Evolutionary conservation across 139 green algal genomes (phyloP).

Genomic region (Medakamo hakoo): DNA sequence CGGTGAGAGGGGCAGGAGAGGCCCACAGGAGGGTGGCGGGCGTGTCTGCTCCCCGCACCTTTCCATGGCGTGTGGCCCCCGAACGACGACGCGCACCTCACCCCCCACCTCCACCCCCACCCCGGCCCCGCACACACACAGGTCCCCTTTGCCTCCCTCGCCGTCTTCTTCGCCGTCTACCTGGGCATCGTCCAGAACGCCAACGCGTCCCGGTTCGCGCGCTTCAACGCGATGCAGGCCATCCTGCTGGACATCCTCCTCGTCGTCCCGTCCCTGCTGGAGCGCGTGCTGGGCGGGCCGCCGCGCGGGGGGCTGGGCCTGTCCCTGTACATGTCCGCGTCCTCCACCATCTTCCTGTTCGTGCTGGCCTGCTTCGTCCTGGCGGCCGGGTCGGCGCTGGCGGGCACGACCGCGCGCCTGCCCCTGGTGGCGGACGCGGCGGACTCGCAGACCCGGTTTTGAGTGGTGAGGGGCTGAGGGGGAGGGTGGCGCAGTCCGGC

Average conservation of each 20-base stretch:
- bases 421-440: slow-evolving; percentile 64
- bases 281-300: slow-evolving; percentile 19
- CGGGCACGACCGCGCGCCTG: slow-evolving; percentile 44
- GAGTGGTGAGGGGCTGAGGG: no score
- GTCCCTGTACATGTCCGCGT: slow-evolving; percentile 41
- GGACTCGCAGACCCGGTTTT: slow-evolving; percentile 49
- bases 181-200: slow-evolving; percentile 14
- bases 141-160: slow-evolving; percentile 6
- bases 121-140: no score
- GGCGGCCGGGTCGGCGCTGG: slow-evolving; percentile 46
- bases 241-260: slow-evolving; percentile 71
- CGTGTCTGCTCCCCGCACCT: no score
- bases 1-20: no score
- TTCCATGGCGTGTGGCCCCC: no score
- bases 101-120: no score
- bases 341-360: slow-evolving; percentile 76
- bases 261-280: slow-evolving; percentile 44
- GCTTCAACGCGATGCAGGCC: slow-evolving; percentile 69
- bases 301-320: slow-evolving; percentile 32
- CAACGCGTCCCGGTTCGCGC: slow-evolving; percentile 42
- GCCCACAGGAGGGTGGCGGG: no score
- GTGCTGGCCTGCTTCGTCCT: slow-evolving; percentile 49
- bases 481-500: background rate
- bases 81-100: no score
- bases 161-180: slow-evolving; percentile 42